Evolutionary conservation across 192 early-diverging fungal genomes (phyloP).

Genomic region (Blastocladiella britannica): DNA sequence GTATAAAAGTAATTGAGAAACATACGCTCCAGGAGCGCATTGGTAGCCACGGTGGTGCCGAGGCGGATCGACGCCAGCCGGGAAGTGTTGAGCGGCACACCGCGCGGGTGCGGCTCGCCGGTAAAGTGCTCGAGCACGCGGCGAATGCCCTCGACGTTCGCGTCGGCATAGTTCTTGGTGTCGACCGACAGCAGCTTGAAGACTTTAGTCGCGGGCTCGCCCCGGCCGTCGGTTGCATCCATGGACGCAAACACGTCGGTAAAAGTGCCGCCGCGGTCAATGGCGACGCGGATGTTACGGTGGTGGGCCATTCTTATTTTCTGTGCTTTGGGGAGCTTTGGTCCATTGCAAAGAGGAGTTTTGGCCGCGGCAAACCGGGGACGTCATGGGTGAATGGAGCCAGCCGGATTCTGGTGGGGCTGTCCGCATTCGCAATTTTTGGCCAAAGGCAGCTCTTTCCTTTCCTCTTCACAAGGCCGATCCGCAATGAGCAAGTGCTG

Average conservation of each 20-base stretch:
- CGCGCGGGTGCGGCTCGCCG: conserved; percentile 41
- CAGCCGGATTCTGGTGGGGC: no score
- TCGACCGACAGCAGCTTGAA: conserved; percentile 85
- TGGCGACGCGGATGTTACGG: conserved; percentile 30
- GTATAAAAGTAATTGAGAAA: no score
- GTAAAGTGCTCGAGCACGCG: conserved; percentile 63
- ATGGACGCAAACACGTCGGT: conserved; percentile 67
- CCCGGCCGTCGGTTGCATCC: conserved; percentile 32
- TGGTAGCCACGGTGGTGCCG: conserved; percentile 96
- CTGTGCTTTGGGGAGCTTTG: no score
- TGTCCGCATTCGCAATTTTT: no score
- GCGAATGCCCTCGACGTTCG: conserved; percentile 83
- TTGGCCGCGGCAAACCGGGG: no score
- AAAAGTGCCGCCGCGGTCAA: conserved; percentile 92
- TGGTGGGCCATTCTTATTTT: conserved; percentile 4
- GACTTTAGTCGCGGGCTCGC: conserved; percentile 26
- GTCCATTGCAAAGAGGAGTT: no score
- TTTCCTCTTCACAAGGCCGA: no score
- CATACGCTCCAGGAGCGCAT: conserved; percentile 54
- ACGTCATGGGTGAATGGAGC: no score
- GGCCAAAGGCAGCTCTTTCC: no score
- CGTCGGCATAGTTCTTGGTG: conserved; percentile 72
- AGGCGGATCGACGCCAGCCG: conserved; percentile 54
- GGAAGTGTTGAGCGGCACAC: conserved; percentile 46
- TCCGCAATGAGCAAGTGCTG: no score